A percentile compares a stretch with the other conserved stretches of the same genome.
These are phyloP conservation scores for Diaporthe humulicola DNA, from an alignment of 2,329 filamentous ascomycete species.

Conservation along the genomic window DNA sequence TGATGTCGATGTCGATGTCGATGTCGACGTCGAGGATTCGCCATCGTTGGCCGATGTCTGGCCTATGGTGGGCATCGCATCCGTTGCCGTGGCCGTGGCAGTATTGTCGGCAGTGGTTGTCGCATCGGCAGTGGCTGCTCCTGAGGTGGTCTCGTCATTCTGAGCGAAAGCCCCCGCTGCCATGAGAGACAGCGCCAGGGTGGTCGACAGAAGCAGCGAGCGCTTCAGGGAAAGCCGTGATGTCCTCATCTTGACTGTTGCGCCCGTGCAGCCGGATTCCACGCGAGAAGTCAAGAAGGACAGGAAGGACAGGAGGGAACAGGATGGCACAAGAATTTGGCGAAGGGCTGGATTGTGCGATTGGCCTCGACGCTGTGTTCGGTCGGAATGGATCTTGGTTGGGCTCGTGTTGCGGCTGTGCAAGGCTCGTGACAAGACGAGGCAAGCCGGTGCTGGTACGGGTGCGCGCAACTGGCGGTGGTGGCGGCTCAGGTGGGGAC, in stretches of 20 bases:
- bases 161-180: constrained; percentile 47
- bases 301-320: background rate
- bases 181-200: constrained; percentile 46
- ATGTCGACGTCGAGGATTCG: constrained; percentile 20
- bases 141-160: constrained; percentile 37
- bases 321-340: background rate
- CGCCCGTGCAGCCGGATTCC: background rate
- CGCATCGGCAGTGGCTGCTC: constrained; percentile 33
- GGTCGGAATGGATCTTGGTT: constrained; percentile 12
- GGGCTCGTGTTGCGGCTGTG: constrained; percentile 32
- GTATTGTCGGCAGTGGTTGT: constrained; percentile 32
- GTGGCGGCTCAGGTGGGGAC: background rate
- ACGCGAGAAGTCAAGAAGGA: background rate
- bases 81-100: constrained; percentile 34
- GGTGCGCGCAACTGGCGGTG: constrained; percentile 6
- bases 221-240: constrained; percentile 50
- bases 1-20: constrained; percentile 11
- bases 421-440: constrained; percentile 31
- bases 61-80: constrained; percentile 26
- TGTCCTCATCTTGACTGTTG: constrained; percentile 45
- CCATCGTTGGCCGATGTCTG: constrained; percentile 26
- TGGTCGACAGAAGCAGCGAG: constrained; percentile 48
- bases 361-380: background rate
- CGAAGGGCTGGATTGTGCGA: background rate
- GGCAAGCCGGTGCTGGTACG: no score